A percentile compares a stretch with the other conserved stretches of the same genome.
Evolutionary conservation across 140 eudicot genomes (phyloP).

Genomic region (Senecio squalidus): DNA sequence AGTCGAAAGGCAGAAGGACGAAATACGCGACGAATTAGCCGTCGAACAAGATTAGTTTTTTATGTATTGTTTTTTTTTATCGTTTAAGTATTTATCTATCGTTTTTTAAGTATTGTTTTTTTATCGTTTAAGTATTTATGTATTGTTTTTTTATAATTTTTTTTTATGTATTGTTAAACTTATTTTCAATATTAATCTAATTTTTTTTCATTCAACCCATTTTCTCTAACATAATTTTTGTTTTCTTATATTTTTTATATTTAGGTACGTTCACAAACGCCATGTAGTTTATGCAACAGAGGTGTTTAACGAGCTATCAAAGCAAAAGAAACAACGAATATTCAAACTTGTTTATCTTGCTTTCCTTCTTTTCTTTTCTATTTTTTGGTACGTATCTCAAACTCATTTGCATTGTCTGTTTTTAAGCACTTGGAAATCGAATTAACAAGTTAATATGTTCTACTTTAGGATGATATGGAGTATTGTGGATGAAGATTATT

Average conservation of each 20-base stretch:
- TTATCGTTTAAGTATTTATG: too few relatives aligned
- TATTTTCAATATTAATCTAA: too few relatives aligned
- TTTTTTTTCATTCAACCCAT: neutral
- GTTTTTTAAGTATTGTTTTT: too few relatives aligned
- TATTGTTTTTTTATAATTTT: too few relatives aligned
- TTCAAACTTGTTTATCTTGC: constrained; percentile 56
- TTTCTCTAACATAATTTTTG: neutral
- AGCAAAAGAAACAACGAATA: constrained; percentile 49
- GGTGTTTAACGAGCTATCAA: constrained; percentile 48
- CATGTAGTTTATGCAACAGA: constrained; percentile 72
- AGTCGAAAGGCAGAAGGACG: too few relatives aligned
- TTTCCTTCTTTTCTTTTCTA: constrained; percentile 40
- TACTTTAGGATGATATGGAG: constrained; percentile 37
- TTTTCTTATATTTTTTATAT: neutral
- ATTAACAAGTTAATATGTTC: neutral
- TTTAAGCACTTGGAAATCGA: constrained; percentile 9
- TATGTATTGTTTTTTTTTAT: too few relatives aligned
- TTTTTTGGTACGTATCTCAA: constrained; percentile 52
- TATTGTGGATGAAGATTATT: constrained; percentile 26
- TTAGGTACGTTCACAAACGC: constrained; percentile 41
- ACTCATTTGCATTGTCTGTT: neutral
- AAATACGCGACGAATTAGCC: too few relatives aligned
- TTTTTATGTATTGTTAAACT: too few relatives aligned
- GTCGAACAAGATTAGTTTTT: too few relatives aligned
- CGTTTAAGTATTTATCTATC: too few relatives aligned